Conservation (phyloP, 306 rosid species). For the Vicia sativa region DNA sequence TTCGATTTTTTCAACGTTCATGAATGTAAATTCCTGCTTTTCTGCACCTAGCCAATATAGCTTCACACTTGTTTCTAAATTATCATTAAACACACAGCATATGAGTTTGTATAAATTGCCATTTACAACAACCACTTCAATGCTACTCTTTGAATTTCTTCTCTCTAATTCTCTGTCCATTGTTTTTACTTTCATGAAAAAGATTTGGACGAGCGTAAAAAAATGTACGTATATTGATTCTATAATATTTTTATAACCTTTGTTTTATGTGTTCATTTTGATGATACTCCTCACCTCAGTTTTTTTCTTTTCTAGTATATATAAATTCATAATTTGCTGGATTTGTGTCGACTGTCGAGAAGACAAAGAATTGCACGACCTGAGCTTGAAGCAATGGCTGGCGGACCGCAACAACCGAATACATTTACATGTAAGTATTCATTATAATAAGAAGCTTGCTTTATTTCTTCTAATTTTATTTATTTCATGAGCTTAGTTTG, state of each 20-base stretch:
- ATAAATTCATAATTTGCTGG: background rate
- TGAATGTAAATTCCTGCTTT: background rate
- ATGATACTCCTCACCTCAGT: background rate
- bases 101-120: background rate
- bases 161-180: background rate
- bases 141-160: background rate
- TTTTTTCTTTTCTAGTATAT: background rate
- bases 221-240: too few species aligned
- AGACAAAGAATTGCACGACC: background rate
- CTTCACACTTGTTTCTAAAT: background rate
- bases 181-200: background rate
- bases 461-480: background rate
- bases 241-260: too few species aligned
- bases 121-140: background rate
- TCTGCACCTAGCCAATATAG: background rate
- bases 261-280: background rate
- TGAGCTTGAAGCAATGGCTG: background rate
- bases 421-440: conserved; percentile 9
- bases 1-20: background rate
- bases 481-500: background rate
- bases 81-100: background rate
- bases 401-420: background rate
- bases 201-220: background rate
- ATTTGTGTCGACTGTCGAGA: background rate
- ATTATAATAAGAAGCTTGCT: background rate